Evolutionary conservation across 192 early-diverging fungal genomes (phyloP).

Genomic region (Linnemannia zychae): DNA sequence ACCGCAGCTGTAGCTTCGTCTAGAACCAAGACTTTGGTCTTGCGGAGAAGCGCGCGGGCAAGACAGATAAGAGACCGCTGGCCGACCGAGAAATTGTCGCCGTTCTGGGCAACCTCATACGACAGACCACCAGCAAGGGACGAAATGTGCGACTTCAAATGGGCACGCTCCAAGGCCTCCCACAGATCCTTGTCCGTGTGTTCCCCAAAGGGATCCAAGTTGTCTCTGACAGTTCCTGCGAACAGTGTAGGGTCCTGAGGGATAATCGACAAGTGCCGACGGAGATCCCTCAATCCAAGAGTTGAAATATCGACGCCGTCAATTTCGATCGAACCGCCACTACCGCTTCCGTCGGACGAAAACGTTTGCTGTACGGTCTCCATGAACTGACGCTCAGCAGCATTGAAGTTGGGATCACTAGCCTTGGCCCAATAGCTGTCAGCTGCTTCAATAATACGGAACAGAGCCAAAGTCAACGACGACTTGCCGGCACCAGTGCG

Average conservation of each 20-base stretch:
- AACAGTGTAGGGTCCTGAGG: slow-evolving; percentile 83
- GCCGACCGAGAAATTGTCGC: slow-evolving; percentile 85
- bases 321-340: slow-evolving; percentile 73
- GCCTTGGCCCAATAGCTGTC: slow-evolving; percentile 45
- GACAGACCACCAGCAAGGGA: slow-evolving; percentile 75
- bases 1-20: slow-evolving; percentile 69
- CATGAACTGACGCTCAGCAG: not conserved
- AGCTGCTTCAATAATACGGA: slow-evolving; percentile 62
- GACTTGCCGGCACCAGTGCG: slow-evolving; percentile 65
- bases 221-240: slow-evolving; percentile 66
- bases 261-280: slow-evolving; percentile 76
- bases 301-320: slow-evolving; percentile 45
- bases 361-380: not conserved
- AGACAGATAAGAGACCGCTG: slow-evolving; percentile 79
- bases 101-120: slow-evolving; percentile 76
- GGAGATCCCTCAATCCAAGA: slow-evolving; percentile 69
- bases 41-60: slow-evolving; percentile 74
- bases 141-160: slow-evolving; percentile 73
- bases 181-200: slow-evolving; percentile 72
- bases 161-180: slow-evolving; percentile 73
- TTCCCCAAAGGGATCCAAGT: slow-evolving; percentile 66
- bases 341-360: not conserved
- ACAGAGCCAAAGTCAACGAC: slow-evolving; percentile 63
- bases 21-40: slow-evolving; percentile 60
- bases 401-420: slow-evolving; percentile 12